phyloP scores from a whole-genome alignment of 352 stramenopile genomes.

The Phytophthora fragariae region DNA sequence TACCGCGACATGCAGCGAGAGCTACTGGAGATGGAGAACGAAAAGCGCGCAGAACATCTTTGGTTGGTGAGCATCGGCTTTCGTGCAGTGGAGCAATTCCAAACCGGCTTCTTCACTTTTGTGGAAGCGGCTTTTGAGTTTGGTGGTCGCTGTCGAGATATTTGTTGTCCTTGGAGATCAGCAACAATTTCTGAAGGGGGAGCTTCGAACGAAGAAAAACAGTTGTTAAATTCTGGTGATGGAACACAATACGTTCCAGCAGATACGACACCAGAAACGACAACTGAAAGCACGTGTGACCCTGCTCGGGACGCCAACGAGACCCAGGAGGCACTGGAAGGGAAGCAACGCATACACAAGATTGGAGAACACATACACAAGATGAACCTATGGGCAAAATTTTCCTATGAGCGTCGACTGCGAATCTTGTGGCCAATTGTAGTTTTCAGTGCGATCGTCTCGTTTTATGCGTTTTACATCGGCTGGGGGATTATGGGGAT shows the following conservation, averaged over 20 bases:
- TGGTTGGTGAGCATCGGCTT: conserved; percentile 89
- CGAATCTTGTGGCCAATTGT: conserved; percentile 75
- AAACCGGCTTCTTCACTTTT: conserved; percentile 66
- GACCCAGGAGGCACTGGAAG: conserved; percentile 64
- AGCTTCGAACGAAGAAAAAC: conserved; percentile 33
- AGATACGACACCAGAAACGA: neutral
- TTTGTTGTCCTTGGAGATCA: conserved; percentile 17
- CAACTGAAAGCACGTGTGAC: conserved; percentile 27
- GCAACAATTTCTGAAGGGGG: conserved; percentile 6
- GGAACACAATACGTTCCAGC: conserved; percentile 20
- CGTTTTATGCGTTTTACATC: conserved; percentile 80
- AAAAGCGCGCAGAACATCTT: conserved; percentile 85
- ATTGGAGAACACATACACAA: conserved; percentile 51
- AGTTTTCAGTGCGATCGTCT: conserved; percentile 83
- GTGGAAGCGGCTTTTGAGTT: conserved; percentile 50
- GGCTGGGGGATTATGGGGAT: conserved; percentile 88
- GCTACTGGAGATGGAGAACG: conserved; percentile 76
- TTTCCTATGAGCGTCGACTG: conserved; percentile 74
- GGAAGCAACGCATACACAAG: conserved; percentile 59
- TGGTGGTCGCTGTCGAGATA: conserved; percentile 23
- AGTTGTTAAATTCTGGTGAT: conserved; percentile 30
- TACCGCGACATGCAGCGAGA: conserved; percentile 79
- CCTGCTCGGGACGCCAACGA: conserved; percentile 60
- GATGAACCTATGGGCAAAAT: conserved; percentile 84
- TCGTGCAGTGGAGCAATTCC: conserved; percentile 76